Evolutionary conservation across 106 monocot genomes (phyloP), one percentile per base, ranked within the genome.

Genomic region (Allium cepa): DNA sequence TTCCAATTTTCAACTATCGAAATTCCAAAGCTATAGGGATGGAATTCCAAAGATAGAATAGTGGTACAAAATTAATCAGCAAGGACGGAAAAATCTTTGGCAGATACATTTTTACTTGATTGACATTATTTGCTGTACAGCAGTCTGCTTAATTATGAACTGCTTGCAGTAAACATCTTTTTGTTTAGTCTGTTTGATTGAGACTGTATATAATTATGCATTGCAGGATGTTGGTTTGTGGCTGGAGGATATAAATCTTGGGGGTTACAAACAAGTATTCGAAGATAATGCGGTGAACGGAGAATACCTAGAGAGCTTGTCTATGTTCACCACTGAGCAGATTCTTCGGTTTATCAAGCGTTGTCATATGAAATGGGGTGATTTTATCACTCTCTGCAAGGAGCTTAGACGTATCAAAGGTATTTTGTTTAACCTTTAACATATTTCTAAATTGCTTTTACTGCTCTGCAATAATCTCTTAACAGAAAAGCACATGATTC

Each of bases 361-460:
- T 26, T 92, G 96, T 69, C 96, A 92, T 71, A 96, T 96, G 96
- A 96, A 92, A 69, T 96, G 96, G 96, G 96, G 96, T 65, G 96
- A 96, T 49, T 96, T 96, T 69, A 96, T 96, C 55, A 92, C 96
- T 53, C 77, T 96, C 12, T 96, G 96, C 86, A 96, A 92, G 68
- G 96, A 96, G 70, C 79, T 96, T 55, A 79, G 96, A 69, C 91
- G 96, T 64, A 96, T 96, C 49, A 96, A 96, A 88, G 91, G 96
- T 96, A 63, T 18, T 26, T n/a, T 49, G 45, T 46, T 68, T 62
- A 36, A 36, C 3, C 36, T 36, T 36, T 5, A 36, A 0, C 5
- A 2, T 36, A 36, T 36, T 36, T 36, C 36, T 36, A 36, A 36
- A 36, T 36, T 36, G 36, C 5, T 36, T 36, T 36, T 22, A 22